Conservation (phyloP, 129 eudicot genomes). For the Tanacetum coccineum region DNA sequence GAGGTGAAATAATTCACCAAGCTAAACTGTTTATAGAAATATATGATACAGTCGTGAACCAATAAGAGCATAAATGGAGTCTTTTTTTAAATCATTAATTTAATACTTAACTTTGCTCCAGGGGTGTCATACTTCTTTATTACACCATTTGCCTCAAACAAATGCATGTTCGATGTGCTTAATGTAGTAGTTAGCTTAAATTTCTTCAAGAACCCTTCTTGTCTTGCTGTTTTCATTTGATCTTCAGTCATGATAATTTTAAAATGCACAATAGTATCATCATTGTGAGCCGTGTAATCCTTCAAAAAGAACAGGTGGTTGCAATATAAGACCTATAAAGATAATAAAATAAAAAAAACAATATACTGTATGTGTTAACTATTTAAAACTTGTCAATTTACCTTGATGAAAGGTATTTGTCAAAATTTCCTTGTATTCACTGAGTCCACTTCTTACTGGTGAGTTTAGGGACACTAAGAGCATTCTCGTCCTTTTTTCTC, state of each 20-base stretch:
- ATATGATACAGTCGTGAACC: background rate
- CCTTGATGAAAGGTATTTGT: slow-evolving; percentile 74
- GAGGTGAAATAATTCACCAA: too few species aligned
- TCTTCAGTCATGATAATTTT: slow-evolving; percentile 45
- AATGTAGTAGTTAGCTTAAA: slow-evolving; percentile 66
- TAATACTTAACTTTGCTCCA: slow-evolving; percentile 68
- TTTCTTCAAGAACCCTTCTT: slow-evolving; percentile 76
- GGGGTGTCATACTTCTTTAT: slow-evolving; percentile 81
- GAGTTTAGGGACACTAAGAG: slow-evolving; percentile 60
- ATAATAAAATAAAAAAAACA: too few species aligned
- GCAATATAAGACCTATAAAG: too few species aligned
- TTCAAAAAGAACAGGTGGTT: slow-evolving; percentile 25
- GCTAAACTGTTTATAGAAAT: background rate
- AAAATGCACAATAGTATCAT: slow-evolving; percentile 51
- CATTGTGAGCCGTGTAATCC: slow-evolving; percentile 57
- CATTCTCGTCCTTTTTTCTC: slow-evolving; percentile 59
- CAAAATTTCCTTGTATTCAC: slow-evolving; percentile 82
- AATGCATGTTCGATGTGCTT: slow-evolving; percentile 87
- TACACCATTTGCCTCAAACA: slow-evolving; percentile 69
- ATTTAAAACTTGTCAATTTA: background rate
- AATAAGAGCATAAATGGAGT: background rate
- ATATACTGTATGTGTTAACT: too few species aligned
- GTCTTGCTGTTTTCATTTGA: slow-evolving; percentile 49
- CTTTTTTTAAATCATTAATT: background rate
- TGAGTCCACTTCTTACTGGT: slow-evolving; percentile 87